Conservation (phyloP, 179 eudicot genomes). For the Patellifolia procumbens region DNA sequence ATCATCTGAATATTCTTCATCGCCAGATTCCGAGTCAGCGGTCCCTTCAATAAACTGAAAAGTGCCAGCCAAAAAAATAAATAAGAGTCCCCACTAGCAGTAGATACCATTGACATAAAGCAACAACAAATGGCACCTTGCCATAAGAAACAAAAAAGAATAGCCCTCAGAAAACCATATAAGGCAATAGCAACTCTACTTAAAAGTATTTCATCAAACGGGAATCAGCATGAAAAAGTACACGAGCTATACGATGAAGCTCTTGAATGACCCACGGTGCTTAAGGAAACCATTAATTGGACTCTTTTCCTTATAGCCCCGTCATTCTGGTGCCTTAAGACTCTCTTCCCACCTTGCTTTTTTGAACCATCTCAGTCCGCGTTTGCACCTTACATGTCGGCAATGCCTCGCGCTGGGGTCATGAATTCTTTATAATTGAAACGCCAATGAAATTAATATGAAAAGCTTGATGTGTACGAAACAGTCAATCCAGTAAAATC, state of each 20-base stretch:
- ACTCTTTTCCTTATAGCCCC: not conserved
- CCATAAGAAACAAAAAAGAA: not conserved
- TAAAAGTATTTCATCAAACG: not conserved
- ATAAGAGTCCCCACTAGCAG: conserved; percentile 15
- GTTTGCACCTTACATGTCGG: too few relatives aligned
- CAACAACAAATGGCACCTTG: not conserved
- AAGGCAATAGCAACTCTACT: not conserved
- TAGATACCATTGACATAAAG: conserved; percentile 4
- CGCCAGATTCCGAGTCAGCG: conserved; percentile 42
- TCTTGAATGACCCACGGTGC: not conserved
- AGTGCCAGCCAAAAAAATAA: conserved; percentile 40
- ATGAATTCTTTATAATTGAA: too few relatives aligned
- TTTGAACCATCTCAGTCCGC: too few relatives aligned
- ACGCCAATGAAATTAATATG: too few relatives aligned
- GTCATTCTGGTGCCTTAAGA: not conserved
- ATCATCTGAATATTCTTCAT: conserved; percentile 53
- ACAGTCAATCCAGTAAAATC: too few relatives aligned
- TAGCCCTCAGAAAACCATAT: not conserved
- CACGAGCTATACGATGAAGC: not conserved
- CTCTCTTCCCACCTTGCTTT: too few relatives aligned
- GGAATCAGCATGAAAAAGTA: not conserved
- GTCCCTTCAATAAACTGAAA: conserved; percentile 68
- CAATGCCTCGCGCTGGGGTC: too few relatives aligned
- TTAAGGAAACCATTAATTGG: too few relatives aligned
- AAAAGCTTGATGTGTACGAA: too few relatives aligned